A percentile compares a stretch with the other conserved stretches of the same genome.
phyloP scores from a whole-genome alignment of 176 grass and related monocot species.

The Hsuehochloa calcarea region DNA sequence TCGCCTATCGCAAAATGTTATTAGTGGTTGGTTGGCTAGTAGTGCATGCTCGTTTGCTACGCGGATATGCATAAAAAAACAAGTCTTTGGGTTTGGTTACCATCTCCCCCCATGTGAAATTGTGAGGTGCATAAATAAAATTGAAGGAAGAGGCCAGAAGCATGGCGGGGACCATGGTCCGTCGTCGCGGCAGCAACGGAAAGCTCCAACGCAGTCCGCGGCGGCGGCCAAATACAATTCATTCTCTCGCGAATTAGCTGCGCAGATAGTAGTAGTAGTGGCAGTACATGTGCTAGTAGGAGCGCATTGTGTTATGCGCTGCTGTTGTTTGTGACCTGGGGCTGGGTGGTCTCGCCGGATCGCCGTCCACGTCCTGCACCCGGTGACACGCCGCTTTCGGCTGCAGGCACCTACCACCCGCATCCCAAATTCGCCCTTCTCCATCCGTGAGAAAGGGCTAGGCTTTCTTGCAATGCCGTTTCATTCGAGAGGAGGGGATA shows the following conservation, averaged over 20 bases:
- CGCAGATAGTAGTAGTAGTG: not conserved
- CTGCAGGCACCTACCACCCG: conserved; percentile 39
- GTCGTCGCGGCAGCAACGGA: conserved; percentile 25
- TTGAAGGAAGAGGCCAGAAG: conserved; percentile 28
- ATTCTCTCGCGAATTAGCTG: not conserved
- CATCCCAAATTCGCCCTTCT: conserved; percentile 1
- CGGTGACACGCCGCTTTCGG: conserved; percentile 33
- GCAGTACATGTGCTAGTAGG: conserved; percentile 32
- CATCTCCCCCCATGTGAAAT: conserved; percentile 44
- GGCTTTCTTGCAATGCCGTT: conserved; percentile 32
- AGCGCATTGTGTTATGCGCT: not conserved
- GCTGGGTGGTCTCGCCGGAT: conserved; percentile 29
- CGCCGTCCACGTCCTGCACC: conserved; percentile 34
- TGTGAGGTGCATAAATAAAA: conserved; percentile 47
- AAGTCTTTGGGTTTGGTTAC: conserved; percentile 4
- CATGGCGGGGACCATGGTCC: conserved; percentile 49
- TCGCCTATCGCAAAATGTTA: not conserved
- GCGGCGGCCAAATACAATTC: conserved; percentile 24
- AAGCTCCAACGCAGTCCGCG: conserved; percentile 32
- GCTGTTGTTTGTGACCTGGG: not conserved
- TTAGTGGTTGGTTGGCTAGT: not conserved
- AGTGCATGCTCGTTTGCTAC: not conserved
- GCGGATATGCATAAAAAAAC: conserved; percentile 2
- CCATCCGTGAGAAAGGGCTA: not conserved
- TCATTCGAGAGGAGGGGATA: not conserved